Base-by-base conservation (phyloP, 805 yeast species). In the Schizosaccharomyces japonicus region DNA sequence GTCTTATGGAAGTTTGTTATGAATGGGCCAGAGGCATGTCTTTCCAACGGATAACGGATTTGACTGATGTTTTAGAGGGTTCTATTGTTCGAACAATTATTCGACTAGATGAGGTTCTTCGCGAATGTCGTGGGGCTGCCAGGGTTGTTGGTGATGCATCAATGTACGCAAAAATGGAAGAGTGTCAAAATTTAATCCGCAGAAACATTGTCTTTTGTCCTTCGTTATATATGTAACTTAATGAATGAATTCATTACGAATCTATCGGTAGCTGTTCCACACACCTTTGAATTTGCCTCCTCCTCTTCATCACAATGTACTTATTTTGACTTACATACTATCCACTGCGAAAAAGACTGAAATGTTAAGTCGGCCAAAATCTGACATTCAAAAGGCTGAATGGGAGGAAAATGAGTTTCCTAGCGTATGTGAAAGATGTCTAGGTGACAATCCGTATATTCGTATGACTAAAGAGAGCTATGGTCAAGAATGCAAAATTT, bases 171-270 rank as follows among this genome's bases (percentile, higher is more conserved):
- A 87, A 87, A 62, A 83, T 90, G 90, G 69, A 75, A 19, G 78
- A 74, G 49, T 95, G 95, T 0, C 96, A 87, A 63, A 96, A 90
- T 58, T 73, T 75, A 60, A 90, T 90, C 59, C 87, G 87, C 63
- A 75, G 99, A 56, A 98, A 90, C 60, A 90, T 90, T 55, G 96
- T 90, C 0, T 90, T 90, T 63, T 90, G 96, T 60, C 95, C 96
- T 3, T 80, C 94, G 49, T 70, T 90, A 51, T 90, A 90, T 59
- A 65, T 87, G 53, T 85, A 68, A 42, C 5, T 19, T 36, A 19
- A 15, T 19, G 25, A 2, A n/a, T n/a, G n/a, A n/a, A n/a, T n/a
- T n/a, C n/a, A n/a, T n/a, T n/a, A n/a, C n/a, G n/a, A n/a, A n/a
- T n/a, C n/a, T n/a, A n/a, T n/a, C n/a, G n/a, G n/a, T n/a, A n/a